A percentile compares a stretch with the other conserved stretches of the same genome.
These are phyloP conservation scores for Setaria viridis DNA, from an alignment of 202 grass and related monocot genomes.

Conservation along the genomic window DNA sequence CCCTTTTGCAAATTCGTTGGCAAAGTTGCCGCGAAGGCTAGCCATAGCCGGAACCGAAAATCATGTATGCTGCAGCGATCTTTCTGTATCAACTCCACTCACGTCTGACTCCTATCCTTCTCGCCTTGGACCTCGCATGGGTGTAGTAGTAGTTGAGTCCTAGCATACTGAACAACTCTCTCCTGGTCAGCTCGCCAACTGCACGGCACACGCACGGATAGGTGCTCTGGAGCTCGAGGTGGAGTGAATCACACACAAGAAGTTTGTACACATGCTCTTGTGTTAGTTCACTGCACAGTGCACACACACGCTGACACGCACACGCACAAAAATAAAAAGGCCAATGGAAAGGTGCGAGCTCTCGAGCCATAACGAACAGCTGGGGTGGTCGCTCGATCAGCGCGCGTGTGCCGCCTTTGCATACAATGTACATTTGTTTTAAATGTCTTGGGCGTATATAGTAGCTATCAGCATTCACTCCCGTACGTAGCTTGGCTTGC, in stretches of 20 bases:
- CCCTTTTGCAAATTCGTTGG: neutral
- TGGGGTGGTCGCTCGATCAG: too few relatives aligned
- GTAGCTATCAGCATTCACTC: constrained; percentile 55
- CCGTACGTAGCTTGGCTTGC: constrained; percentile 48
- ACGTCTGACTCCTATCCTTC: constrained; percentile 26
- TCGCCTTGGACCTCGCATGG: neutral
- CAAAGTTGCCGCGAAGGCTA: constrained; percentile 17
- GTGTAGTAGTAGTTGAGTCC: neutral
- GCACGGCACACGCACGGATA: neutral
- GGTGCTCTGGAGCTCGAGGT: neutral
- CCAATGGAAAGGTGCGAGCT: neutral
- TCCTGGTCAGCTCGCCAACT: constrained; percentile 10
- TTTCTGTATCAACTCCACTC: constrained; percentile 43
- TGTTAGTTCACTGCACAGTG: neutral
- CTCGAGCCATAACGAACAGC: neutral
- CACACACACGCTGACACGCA: too few relatives aligned
- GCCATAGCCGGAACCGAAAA: constrained; percentile 1
- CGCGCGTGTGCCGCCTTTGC: too few relatives aligned
- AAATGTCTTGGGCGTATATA: neutral
- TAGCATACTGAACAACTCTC: constrained; percentile 4
- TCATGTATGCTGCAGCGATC: neutral
- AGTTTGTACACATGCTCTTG: neutral
- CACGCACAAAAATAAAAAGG: neutral
- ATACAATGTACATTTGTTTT: neutral
- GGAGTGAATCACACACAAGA: neutral